Evolutionary conservation across 208 protist species (phyloP), one percentile per base, ranked within the genome.

Genomic region (Lotmaria passim): DNA sequence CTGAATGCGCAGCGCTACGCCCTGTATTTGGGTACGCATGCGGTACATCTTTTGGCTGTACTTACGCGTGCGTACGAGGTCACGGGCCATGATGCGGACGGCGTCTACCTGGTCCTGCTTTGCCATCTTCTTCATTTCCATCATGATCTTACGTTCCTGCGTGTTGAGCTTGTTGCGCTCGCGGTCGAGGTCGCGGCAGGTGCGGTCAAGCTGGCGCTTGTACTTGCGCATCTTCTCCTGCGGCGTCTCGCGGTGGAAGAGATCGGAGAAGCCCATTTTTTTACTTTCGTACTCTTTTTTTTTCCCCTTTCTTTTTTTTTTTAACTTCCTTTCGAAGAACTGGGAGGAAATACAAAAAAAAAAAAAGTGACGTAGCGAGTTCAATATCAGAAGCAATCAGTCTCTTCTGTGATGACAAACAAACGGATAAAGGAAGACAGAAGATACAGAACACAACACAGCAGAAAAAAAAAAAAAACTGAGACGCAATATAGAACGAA

Each of bases 21-120:
- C 97, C 78, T 99, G 97, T 48, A 99, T 92, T 73, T 99, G 96
- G 24, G 97, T 93, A 26, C 96, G 93, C 98, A 99, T 99, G 75
- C 94, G 91, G 79, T 98, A 98, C 80, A 99, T 97, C 86, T 98
- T 98, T 60, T 96, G 89, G 69, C 90, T 87, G 69, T 98, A 96
- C 39, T 89, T 91, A 36, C 98, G 90, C 23, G 97, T 99, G 41
- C 98, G 92, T 8, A 99, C 98, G 11, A 99, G 84, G 75, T 99
- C 98, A 63, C 98, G 97, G 2, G 98, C 98, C 96, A 99, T 98
- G 77, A 99, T 98, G 68, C 97, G 95, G 7, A 97, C 93, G 6
- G 97, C 83, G 36, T 97, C 94, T 73, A 98, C 97, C 79, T 99
- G 97, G 46, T 97, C 94, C 69, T 98, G 85, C 83, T 98, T 98